Percentiles rank a stretch among this genome's conserved stretches.
These are phyloP conservation scores for Nigrospora sphaerica DNA, from an alignment of 2,329 filamentous ascomycete genomes.

Conservation along the genomic window DNA sequence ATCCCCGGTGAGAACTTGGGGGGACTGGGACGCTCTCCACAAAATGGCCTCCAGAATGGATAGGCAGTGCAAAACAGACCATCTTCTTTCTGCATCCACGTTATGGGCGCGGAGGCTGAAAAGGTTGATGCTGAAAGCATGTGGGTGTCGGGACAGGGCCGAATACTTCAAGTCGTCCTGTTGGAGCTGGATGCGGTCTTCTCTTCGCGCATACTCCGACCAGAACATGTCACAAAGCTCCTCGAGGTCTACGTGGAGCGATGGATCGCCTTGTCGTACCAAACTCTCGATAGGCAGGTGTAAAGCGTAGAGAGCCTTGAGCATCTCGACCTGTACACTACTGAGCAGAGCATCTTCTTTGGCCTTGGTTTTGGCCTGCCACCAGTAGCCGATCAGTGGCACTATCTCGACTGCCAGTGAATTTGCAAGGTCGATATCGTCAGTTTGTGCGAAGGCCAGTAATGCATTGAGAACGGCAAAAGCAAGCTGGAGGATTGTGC, in stretches of 20 bases:
- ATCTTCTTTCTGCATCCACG: slow-evolving; percentile 48
- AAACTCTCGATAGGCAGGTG: slow-evolving; percentile 57
- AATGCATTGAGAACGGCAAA: slow-evolving; percentile 72
- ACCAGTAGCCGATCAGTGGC: slow-evolving; percentile 67
- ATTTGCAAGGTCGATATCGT: slow-evolving; percentile 58
- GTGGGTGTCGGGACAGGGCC: slow-evolving; percentile 30
- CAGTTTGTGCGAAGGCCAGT: slow-evolving; percentile 57
- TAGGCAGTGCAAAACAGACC: slow-evolving; percentile 52
- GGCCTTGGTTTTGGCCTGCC: slow-evolving; percentile 62
- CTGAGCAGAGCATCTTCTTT: slow-evolving; percentile 52
- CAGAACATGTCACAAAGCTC: slow-evolving; percentile 66
- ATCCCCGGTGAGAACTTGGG: slow-evolving; percentile 7
- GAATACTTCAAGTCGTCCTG: slow-evolving; percentile 67
- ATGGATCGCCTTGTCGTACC: slow-evolving; percentile 32
- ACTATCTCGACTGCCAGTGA: slow-evolving; percentile 54
- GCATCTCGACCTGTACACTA: slow-evolving; percentile 67
- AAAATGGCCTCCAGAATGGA: slow-evolving; percentile 48
- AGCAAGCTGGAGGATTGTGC: slow-evolving; percentile 61
- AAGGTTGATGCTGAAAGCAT: slow-evolving; percentile 38
- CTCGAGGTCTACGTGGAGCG: slow-evolving; percentile 44
- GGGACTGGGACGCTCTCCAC: slow-evolving; percentile 16
- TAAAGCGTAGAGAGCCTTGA: slow-evolving; percentile 63
- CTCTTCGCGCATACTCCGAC: slow-evolving; percentile 67
- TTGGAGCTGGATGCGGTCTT: slow-evolving; percentile 65
- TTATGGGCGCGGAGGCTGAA: slow-evolving; percentile 50